phyloP scores from a whole-genome alignment of 208 protist genomes.

The Trypanosomatidae sp. region DNA sequence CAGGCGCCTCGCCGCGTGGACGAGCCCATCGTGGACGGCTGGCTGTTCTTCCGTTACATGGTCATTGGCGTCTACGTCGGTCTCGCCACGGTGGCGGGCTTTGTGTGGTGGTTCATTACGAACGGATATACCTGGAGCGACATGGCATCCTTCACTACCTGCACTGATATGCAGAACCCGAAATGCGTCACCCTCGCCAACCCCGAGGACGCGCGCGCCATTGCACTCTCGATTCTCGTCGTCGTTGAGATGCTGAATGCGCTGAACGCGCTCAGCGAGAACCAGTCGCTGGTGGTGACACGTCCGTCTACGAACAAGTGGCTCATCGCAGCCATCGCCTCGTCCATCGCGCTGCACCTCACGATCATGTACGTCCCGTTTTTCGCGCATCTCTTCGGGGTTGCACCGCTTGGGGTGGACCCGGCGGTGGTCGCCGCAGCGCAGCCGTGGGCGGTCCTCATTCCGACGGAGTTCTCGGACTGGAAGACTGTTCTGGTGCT shows the following conservation, averaged over 20 bases:
- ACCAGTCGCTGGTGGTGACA: conserved; percentile 76
- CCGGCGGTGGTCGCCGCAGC: conserved; percentile 40
- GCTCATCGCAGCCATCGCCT: conserved; percentile 80
- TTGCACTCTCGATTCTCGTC: conserved; percentile 94
- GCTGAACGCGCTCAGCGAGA: conserved; percentile 94
- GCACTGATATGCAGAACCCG: too few relatives aligned
- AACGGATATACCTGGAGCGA: conserved; percentile 78
- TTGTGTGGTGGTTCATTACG: conserved; percentile 83
- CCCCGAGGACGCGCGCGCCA: too few relatives aligned
- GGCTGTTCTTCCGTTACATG: conserved; percentile 85
- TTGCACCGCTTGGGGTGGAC: conserved; percentile 79
- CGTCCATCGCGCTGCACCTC: conserved; percentile 88
- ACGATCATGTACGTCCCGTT: conserved; percentile 93
- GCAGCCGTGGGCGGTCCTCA: conserved; percentile 63
- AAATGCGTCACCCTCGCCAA: too few relatives aligned
- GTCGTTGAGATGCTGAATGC: conserved; percentile 96
- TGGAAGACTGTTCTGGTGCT: conserved; percentile 91
- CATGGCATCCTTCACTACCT: conserved; percentile 54
- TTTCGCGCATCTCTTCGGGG: conserved; percentile 82
- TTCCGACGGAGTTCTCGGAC: conserved; percentile 76
- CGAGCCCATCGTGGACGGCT: conserved; percentile 89
- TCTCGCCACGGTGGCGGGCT: conserved; percentile 78
- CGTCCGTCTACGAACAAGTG: conserved; percentile 77
- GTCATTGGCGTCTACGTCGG: conserved; percentile 85
- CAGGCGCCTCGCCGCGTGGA: conserved; percentile 80